Conservation (phyloP, 2,329 filamentous ascomycete species). For the Pseudocercospora fijiensis region DNA sequence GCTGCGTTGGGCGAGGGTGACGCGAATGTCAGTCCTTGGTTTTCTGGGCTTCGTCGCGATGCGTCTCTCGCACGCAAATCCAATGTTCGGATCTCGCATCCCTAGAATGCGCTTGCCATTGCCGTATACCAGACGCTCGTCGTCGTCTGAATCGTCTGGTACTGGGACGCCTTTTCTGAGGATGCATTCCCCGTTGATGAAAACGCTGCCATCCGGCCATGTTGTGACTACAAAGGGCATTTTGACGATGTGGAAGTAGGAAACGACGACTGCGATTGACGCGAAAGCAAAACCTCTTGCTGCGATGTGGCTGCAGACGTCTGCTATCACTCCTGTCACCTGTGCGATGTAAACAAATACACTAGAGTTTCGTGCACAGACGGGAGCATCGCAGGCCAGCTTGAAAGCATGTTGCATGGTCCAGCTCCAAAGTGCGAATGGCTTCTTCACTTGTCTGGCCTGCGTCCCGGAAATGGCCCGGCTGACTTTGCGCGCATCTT, state of each 20-base stretch:
- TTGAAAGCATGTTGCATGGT: not conserved
- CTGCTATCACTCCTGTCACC: not conserved
- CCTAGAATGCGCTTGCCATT: not conserved
- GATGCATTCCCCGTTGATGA: not conserved
- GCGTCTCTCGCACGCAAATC: not conserved
- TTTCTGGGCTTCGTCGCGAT: not conserved
- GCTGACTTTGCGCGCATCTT: not conserved
- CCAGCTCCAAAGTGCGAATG: not conserved
- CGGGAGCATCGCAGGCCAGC: not conserved
- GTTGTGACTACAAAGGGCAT: not conserved
- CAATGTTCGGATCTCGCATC: not conserved
- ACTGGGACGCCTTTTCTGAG: not conserved
- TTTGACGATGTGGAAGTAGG: not conserved
- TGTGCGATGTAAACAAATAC: not conserved
- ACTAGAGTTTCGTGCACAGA: not conserved
- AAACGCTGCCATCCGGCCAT: not conserved
- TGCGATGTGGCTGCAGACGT: not conserved
- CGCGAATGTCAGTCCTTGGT: not conserved
- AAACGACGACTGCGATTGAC: not conserved
- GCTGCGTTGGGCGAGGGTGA: not conserved
- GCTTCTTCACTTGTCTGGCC: not conserved
- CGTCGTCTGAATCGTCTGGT: not conserved
- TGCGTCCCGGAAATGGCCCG: not conserved
- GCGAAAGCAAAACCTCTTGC: not conserved
- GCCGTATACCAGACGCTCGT: not conserved